Evolutionary conservation across 164 flowering plant genomes (phyloP), one percentile per base, ranked within the genome.

Genomic region (Platanus orientalis): DNA sequence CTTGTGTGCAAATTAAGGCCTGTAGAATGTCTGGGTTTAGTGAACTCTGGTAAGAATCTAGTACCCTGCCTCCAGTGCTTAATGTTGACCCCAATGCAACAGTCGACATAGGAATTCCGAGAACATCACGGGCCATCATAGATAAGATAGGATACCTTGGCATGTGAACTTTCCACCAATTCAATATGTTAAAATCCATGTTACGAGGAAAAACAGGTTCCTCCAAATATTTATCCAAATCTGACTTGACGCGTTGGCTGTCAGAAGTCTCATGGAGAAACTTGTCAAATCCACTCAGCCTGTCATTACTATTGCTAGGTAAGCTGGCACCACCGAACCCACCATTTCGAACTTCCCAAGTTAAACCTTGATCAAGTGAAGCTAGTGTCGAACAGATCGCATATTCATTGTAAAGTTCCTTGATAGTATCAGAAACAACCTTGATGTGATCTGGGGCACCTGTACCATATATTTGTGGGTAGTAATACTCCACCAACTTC

Each of bases 151-250:
- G 92, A 66, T 83, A 86, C 73, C 87, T 81, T 17, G 90, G 85
- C 3, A 80, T 82, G 55, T 88, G 84, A 24, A 86, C 96, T 65
- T 81, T 83, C 92, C 96, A 88, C 96, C 96, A 88, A 68, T 78
- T 83, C 34, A 86, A 71, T 69, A 86, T 76, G 74, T 80, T 76
- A 64, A 86, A 86, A 65, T 88, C 90, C 56, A 68, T 54, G 28
- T 78, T 81, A 53, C 90, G 82, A 54, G 92, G 92, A 71, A 86
- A 84, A 11, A 86, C 78, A 2, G 90, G 87, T 69, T 88, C 92
- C 65, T 83, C 92, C 61, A 84, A 69, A 64, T 83, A 87, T 65
- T 87, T 82, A 54, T 89, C 92, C 70, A 89, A 69, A 59, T 89
- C 92, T 13, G 89, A 83, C 56, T 67, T 54, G 39, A 63, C 36